phyloP scores from a whole-genome alignment of 202 grass and related monocot species.

The Digitaria exilis region DNA sequence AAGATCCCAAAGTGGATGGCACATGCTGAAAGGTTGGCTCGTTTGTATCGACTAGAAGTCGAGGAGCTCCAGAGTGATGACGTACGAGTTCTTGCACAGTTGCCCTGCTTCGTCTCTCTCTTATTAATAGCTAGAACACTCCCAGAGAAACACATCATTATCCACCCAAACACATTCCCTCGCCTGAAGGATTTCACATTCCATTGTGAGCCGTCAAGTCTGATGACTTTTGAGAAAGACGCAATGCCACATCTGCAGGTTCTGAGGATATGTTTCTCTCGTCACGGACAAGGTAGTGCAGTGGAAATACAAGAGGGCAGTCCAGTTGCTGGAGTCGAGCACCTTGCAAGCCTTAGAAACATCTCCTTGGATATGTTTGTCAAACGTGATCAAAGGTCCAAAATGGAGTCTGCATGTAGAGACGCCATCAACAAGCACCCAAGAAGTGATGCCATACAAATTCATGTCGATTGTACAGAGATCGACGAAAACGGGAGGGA shows the following conservation, averaged over 20 bases:
- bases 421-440: not conserved
- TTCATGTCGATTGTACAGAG: not conserved
- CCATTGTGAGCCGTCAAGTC: too few species aligned
- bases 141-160: not conserved
- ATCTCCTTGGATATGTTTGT: too few species aligned
- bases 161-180: not conserved
- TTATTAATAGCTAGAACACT: rapidly evolving
- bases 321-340: too few species aligned
- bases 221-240: too few species aligned
- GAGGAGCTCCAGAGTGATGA: not conserved
- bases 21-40: not conserved
- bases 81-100: not conserved
- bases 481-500: too few species aligned
- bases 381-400: not conserved
- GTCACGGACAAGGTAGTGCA: too few species aligned
- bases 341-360: too few species aligned
- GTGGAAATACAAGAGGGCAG: too few species aligned
- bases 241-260: too few species aligned
- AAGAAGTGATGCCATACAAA: not conserved
- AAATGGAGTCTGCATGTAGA: not conserved
- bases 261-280: too few species aligned
- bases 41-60: rapidly evolving
- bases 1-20: not conserved
- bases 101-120: not conserved
- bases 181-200: not conserved